Base-by-base conservation (phyloP, 306 rosid genomes). In the Ammopiptanthus mongolicus region DNA sequence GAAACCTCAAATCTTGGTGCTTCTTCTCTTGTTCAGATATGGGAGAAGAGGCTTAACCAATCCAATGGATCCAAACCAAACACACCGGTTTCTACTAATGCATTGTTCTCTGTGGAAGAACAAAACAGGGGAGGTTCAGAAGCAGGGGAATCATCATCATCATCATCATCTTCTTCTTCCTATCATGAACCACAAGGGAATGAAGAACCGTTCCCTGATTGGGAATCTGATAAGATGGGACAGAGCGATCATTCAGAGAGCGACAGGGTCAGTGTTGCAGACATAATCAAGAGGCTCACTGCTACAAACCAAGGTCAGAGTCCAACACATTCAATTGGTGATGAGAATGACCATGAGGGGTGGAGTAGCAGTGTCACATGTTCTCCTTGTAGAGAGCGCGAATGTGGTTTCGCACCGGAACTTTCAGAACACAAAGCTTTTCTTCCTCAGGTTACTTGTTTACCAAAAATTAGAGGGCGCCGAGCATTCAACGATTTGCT, bases 11-110 rank as follows among this genome's bases (percentile, higher is more conserved):
- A 76, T 7, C 81, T 84, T 0, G 93, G 89, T 8, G 97, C 99
- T 10, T 91, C 97, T 28, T 92, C 96, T 23, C 90, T 95, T 0
- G 99, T 95, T 48, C 97, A 85, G 25, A 87, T 95, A 52, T 95
- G 99, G 99, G 99, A 95, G 80, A 90, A 84, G 71, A 90, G 99
- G 73, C 84, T 95, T 0, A 90, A 77, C 65, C 39, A 83, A 28
- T 74, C 86, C 8, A 69, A 64, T 66, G 73, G 62, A 6, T 36
- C 61, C 13, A 84, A 76, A 21, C 47, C 55, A 1, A 79, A 33
- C 41, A 52, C 80, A 0, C 12, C 47, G 2, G n/a, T 10, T 0
- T 55, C 61, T 0, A 18, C 74, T 0, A 84, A 67, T 57, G 78
- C 60, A 11, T 74, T 44, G 48, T 67, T 34, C 37, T 19, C 75